Conservation (phyloP, 768 basidiomycete genomes). For the Wakefieldia striispora region DNA sequence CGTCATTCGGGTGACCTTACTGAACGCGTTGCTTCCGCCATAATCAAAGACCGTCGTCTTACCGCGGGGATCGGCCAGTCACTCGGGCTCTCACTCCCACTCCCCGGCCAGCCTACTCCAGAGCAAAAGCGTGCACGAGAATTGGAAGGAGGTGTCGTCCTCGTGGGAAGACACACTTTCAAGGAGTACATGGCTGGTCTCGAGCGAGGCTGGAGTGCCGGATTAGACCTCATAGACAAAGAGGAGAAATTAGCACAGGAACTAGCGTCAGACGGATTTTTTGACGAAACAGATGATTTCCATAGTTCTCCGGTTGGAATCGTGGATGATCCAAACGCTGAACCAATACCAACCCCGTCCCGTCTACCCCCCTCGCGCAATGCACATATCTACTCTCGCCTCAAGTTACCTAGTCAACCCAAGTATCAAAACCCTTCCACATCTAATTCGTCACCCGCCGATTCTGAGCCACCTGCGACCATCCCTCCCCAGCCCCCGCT, state of each 20-base stretch:
- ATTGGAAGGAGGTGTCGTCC: slow-evolving; percentile 78
- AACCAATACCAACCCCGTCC: slow-evolving; percentile 42
- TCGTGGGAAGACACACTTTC: slow-evolving; percentile 86
- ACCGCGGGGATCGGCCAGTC: slow-evolving; percentile 61
- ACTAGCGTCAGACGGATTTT: slow-evolving; percentile 70
- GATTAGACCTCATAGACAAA: slow-evolving; percentile 61
- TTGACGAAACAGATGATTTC: slow-evolving; percentile 61
- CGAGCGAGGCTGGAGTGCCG: slow-evolving; percentile 78
- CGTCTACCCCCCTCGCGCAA: slow-evolving; percentile 35
- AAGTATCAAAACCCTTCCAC: slow-evolving; percentile 12
- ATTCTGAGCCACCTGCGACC: slow-evolving; percentile 48
- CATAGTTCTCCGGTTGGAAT: slow-evolving; percentile 24
- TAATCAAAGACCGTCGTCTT: slow-evolving; percentile 66
- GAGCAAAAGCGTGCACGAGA: slow-evolving; percentile 55
- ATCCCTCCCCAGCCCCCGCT: slow-evolving; percentile 80
- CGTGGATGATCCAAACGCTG: slow-evolving; percentile 30
- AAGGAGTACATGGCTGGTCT: slow-evolving; percentile 95
- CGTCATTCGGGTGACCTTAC: slow-evolving; percentile 85
- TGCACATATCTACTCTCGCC: slow-evolving; percentile 34
- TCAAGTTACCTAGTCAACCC: slow-evolving; percentile 23
- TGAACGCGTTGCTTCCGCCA: slow-evolving; percentile 68
- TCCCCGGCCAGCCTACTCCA: slow-evolving; percentile 53
- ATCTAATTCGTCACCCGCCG: slow-evolving; percentile 24
- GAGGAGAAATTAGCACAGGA: slow-evolving; percentile 70
- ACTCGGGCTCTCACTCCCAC: slow-evolving; percentile 38